These are phyloP conservation scores for Crithidia brevicula DNA, from an alignment of 208 protist species.

Conservation along the genomic window DNA sequence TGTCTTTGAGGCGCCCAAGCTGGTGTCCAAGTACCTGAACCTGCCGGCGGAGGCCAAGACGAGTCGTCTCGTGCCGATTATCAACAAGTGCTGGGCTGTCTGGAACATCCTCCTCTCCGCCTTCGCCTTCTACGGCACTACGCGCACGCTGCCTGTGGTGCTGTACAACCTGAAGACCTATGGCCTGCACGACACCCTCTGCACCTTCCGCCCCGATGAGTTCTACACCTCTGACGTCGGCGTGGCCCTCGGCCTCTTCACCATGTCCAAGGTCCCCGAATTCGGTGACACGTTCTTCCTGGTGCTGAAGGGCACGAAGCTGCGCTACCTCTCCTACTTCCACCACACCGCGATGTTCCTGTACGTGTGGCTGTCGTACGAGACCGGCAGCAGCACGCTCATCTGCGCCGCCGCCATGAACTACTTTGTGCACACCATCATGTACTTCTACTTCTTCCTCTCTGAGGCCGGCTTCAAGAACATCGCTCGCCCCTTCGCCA, in stretches of 20 bases:
- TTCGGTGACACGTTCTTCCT: conserved; percentile 88
- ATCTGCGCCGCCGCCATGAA: conserved; percentile 92
- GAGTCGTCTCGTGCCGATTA: conserved; percentile 31
- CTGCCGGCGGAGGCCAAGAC: conserved; percentile 34
- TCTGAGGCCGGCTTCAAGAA: conserved; percentile 62
- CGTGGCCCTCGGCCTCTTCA: conserved; percentile 80
- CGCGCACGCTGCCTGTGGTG: conserved; percentile 53
- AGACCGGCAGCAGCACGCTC: conserved; percentile 51
- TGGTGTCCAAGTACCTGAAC: conserved; percentile 37
- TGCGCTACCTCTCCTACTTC: conserved; percentile 90
- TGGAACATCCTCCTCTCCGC: conserved; percentile 92
- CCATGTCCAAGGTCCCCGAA: conserved; percentile 85
- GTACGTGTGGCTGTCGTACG: conserved; percentile 90
- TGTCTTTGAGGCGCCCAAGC: conserved; percentile 44
- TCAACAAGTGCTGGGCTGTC: conserved; percentile 61
- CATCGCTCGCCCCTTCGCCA: conserved; percentile 70
- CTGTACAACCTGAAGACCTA: conserved; percentile 42
- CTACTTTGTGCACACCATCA: conserved; percentile 94
- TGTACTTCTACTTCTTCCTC: conserved; percentile 95
- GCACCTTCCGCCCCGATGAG: conserved; percentile 56
- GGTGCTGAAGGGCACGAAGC: conserved; percentile 63
- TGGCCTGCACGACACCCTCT: conserved; percentile 68
- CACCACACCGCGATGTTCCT: conserved; percentile 93
- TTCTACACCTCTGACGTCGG: conserved; percentile 65
- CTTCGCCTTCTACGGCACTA: conserved; percentile 83